Conservation (phyloP, 2,329 filamentous ascomycete species). For the Calonectria henricotiae region DNA sequence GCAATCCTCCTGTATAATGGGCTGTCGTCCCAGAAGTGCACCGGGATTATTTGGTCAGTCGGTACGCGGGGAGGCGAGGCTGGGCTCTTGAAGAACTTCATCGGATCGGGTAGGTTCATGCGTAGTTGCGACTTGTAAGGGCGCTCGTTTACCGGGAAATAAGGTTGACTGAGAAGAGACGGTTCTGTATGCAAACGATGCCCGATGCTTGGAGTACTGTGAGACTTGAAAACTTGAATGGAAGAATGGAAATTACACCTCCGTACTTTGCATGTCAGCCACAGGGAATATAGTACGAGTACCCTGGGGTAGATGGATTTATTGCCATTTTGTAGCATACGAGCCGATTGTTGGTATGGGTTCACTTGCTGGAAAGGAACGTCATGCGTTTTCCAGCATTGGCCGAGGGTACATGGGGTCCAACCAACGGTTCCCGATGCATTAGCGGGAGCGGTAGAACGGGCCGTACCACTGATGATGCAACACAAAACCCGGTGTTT, state of each 20-base stretch:
- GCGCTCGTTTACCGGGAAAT: background rate
- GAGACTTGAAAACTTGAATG: background rate
- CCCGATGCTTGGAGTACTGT: background rate
- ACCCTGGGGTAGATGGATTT: background rate
- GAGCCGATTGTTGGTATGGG: background rate
- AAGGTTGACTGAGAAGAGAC: no score
- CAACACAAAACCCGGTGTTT: background rate
- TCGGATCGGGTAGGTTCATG: background rate
- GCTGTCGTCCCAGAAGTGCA: conserved; percentile 37
- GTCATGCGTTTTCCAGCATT: background rate
- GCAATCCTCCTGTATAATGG: conserved; percentile 34
- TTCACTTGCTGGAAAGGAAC: background rate
- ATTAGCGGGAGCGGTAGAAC: conserved; percentile 7
- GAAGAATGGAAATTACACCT: background rate
- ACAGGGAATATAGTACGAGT: background rate
- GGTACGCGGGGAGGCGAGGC: conserved; percentile 21
- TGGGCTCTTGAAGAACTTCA: conserved; percentile 32
- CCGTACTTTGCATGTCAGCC: background rate
- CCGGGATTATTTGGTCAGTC: conserved; percentile 28
- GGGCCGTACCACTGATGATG: background rate
- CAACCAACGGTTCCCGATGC: background rate
- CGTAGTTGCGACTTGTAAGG: background rate
- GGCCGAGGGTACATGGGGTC: background rate
- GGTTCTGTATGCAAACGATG: background rate
- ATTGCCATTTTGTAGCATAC: background rate